Evolutionary conservation across 441 rosid genomes (phyloP), one percentile per base, ranked within the genome.

Genomic region (Francoa sonchifolia): DNA sequence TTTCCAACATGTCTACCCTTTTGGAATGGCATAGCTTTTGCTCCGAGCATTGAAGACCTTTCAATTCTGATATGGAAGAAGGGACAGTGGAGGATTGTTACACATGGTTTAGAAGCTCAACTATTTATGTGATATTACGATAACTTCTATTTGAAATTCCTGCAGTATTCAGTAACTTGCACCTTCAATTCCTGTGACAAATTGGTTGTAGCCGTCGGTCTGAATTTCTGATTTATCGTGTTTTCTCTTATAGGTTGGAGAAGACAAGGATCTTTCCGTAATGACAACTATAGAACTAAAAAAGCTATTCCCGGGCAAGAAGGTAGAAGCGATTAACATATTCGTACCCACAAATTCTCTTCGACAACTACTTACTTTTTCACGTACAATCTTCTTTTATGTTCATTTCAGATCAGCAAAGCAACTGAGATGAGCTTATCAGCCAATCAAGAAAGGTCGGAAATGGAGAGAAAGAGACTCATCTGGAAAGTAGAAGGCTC

Each of bases 391-490:
- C 19, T 42, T 14, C 8, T 15, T 17, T 43, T 32, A 12, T 38
- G 19, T 39, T 51, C 6, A 41, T 18, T 52, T 43, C 81, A 89
- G 94, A 73, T 89, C 3, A 36, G 22, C 19, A 41, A 69, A 59
- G 79, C 74, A 68, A 66, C 52, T 5, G 98, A 89, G 72, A 58
- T 58, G 61, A 85, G 68, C 62, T 69, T 89, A 52, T 76, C 96
- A 5, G 98, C 83, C 5, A 90, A 90, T 52, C 96, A 82, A 77
- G 87, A 72, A 69, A 74, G 84, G 53, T 50, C 63, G 0, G 76
- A 69, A 54, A 82, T 90, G 96, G 82, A 79, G 69, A 79, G 69
- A 55, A 89, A 67, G 69, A 72, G 85, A 55, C 77, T 90, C 10
- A 65, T 53, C 3, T 90, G 98, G 98, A 70, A 75, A 66, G 65